Percentiles rank a stretch among this genome's conserved stretches.
These are phyloP conservation scores for Solanum hybrid DNA, from an alignment of 305 asterid species.

Conservation along the genomic window DNA sequence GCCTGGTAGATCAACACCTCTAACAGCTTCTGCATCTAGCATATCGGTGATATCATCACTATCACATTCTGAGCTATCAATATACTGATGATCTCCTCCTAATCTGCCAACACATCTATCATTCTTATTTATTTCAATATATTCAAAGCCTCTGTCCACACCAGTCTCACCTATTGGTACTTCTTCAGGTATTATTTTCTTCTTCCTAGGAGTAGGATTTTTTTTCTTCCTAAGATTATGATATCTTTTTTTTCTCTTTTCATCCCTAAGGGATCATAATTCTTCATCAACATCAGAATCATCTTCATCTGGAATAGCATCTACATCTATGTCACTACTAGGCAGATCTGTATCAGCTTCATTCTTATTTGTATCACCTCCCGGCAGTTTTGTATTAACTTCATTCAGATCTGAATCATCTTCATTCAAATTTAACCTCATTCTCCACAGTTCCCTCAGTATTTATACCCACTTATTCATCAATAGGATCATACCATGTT, in stretches of 20 bases:
- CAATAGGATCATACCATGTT: neutral
- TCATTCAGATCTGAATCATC: no score
- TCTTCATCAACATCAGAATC: neutral
- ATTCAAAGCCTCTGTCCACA: neutral
- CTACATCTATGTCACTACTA: neutral
- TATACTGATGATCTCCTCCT: neutral
- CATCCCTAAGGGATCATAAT: neutral
- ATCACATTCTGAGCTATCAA: neutral
- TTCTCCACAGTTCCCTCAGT: neutral
- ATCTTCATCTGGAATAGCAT: neutral
- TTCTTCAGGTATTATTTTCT: neutral
- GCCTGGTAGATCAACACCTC: neutral
- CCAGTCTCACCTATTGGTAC: neutral
- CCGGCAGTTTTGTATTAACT: neutral
- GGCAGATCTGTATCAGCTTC: neutral
- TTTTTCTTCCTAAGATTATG: neutral
- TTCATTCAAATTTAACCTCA: neutral
- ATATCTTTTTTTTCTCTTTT: no score
- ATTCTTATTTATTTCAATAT: neutral
- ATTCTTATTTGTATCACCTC: neutral
- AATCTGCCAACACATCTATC: neutral
- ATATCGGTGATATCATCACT: neutral
- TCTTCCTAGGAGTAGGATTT: neutral
- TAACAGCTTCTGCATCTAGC: neutral
- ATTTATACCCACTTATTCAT: neutral